Evolutionary conservation across 208 protist species (phyloP).

Genomic region (Crithidia expoeki): DNA sequence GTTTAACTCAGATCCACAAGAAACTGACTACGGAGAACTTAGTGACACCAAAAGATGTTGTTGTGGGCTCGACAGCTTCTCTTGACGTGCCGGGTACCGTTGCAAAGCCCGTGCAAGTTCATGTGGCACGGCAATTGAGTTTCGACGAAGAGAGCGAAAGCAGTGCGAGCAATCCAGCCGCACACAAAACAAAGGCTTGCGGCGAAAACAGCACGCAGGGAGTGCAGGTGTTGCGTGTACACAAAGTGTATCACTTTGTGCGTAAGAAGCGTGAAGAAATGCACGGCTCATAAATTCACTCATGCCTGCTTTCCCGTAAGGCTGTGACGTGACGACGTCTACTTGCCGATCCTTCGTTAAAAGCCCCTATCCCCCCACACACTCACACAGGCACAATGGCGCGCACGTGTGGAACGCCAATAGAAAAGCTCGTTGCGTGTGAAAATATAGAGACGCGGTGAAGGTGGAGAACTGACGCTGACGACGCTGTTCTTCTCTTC

Average conservation of each 20-base stretch:
- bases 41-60: not conserved
- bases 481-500: not conserved
- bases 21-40: not conserved
- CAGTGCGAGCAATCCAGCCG: not conserved
- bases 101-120: slow-evolving; percentile 24
- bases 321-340: no score
- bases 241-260: not conserved
- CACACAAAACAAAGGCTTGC: not conserved
- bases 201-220: not conserved
- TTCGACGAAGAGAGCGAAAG: slow-evolving; percentile 22
- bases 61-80: not conserved
- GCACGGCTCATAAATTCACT: not conserved
- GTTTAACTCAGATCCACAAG: not conserved
- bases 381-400: no score
- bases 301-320: no score
- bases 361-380: no score
- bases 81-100: slow-evolving; percentile 14
- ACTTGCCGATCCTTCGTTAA: no score
- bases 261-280: not conserved
- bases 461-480: no score
- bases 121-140: slow-evolving; percentile 31
- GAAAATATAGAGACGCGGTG: no score
- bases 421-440: no score
- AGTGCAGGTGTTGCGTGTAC: slow-evolving; percentile 13
- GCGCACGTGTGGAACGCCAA: no score